These are phyloP conservation scores for Xylaria grammica DNA, from an alignment of 495 filamentous ascomycete genomes.

Conservation along the genomic window DNA sequence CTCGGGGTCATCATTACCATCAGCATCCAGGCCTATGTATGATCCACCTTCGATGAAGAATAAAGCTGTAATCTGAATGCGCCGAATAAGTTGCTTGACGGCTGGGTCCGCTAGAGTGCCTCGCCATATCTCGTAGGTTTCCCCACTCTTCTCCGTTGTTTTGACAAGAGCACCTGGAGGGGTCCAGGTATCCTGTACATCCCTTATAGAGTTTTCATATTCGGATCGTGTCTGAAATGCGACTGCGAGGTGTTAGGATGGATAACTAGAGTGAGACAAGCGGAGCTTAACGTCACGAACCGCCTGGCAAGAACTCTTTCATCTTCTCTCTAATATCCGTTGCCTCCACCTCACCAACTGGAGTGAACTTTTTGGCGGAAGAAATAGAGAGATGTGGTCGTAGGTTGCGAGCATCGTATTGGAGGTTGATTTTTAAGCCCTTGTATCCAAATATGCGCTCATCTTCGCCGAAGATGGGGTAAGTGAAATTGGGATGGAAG, in stretches of 20 bases:
- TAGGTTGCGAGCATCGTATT: slow-evolving; percentile 82
- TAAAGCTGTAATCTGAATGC: slow-evolving; percentile 81
- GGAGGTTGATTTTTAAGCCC: slow-evolving; percentile 73
- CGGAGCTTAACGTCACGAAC: slow-evolving; percentile 45
- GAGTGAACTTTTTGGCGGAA: slow-evolving; percentile 74
- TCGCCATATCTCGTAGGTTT: slow-evolving; percentile 59
- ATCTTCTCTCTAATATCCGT: slow-evolving; percentile 69
- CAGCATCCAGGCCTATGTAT: slow-evolving; percentile 66
- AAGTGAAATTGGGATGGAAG: slow-evolving; percentile 88
- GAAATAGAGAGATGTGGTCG: slow-evolving; percentile 73
- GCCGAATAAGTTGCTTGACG: slow-evolving; percentile 69
- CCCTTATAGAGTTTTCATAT: slow-evolving; percentile 63
- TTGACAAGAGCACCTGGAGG: slow-evolving; percentile 58
- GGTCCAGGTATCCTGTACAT: slow-evolving; percentile 61
- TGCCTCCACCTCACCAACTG: slow-evolving; percentile 72
- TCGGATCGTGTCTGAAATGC: slow-evolving; percentile 65
- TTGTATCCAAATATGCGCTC: slow-evolving; percentile 92
- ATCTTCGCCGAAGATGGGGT: slow-evolving; percentile 88
- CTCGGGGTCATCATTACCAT: slow-evolving; percentile 71
- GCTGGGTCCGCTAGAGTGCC: slow-evolving; percentile 56
- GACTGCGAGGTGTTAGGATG: slow-evolving; percentile 48
- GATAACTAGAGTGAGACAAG: neutral
- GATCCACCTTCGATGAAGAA: slow-evolving; percentile 92
- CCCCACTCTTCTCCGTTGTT: slow-evolving; percentile 41
- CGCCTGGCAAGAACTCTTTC: slow-evolving; percentile 68